phyloP scores from a whole-genome alignment of 306 rosid species.

The Dalbergia cultrata region DNA sequence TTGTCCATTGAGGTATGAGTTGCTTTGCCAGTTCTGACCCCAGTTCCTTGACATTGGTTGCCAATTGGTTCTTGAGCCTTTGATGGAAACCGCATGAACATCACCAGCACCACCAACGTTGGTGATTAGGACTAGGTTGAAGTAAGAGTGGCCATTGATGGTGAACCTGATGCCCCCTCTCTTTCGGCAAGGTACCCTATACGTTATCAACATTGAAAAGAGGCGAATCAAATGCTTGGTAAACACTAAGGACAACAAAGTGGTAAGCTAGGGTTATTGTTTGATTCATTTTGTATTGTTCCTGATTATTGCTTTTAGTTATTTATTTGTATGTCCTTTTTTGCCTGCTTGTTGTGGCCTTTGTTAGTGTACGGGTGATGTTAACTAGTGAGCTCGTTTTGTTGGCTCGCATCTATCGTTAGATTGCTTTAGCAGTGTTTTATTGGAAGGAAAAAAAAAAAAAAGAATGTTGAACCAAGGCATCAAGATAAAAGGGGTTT shows the following conservation, averaged over 20 bases:
- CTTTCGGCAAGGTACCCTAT: conserved; percentile 77
- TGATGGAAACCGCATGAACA: conserved; percentile 72
- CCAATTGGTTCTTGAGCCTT: conserved; percentile 82
- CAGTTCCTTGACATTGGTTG: conserved; percentile 79
- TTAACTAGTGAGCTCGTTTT: too few species aligned
- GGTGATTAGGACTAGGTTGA: conserved; percentile 74
- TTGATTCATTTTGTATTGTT: too few species aligned
- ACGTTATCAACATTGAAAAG: conserved; percentile 1
- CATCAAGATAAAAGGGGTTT: conserved; percentile 12
- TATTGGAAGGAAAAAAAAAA: too few species aligned
- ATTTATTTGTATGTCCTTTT: too few species aligned
- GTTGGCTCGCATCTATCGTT: too few species aligned
- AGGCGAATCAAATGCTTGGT: neutral
- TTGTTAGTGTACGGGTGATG: too few species aligned
- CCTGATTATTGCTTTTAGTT: too few species aligned
- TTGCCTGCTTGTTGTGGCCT: too few species aligned
- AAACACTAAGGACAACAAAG: neutral
- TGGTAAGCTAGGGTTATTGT: neutral
- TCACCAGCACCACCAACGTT: conserved; percentile 93
- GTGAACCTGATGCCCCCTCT: conserved; percentile 87
- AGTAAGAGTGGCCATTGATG: conserved; percentile 78
- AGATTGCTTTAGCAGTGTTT: too few species aligned
- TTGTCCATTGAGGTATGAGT: conserved; percentile 71
- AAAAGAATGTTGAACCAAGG: neutral
- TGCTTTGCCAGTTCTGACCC: conserved; percentile 96